phyloP scores from a whole-genome alignment of 2,329 filamentous ascomycete genomes.

The Grosmannia serpens region DNA sequence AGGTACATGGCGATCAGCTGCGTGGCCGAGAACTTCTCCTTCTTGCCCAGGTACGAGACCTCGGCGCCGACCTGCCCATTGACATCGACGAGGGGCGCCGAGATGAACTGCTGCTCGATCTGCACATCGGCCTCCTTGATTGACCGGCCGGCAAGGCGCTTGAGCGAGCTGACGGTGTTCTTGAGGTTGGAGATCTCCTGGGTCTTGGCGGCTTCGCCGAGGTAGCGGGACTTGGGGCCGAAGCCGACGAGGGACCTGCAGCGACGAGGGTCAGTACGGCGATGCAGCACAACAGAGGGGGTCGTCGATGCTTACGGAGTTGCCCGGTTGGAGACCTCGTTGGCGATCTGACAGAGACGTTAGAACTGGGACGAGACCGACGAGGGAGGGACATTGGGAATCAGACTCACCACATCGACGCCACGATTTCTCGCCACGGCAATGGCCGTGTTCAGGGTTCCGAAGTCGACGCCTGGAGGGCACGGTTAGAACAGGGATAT shows the following conservation, averaged over 20 bases:
- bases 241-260: conserved; percentile 84
- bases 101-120: conserved; percentile 85
- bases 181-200: conserved; percentile 99
- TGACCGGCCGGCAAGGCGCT: conserved; percentile 80
- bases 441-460: conserved; percentile 92
- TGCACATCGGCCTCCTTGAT: conserved; percentile 85
- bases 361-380: conserved; percentile 4
- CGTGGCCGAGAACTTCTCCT: conserved; percentile 87
- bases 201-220: conserved; percentile 93
- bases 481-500: conserved; percentile 3
- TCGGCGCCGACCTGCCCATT: conserved; percentile 92
- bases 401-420: conserved; percentile 84
- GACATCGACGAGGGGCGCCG: conserved; percentile 75
- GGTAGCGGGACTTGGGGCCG: conserved; percentile 82
- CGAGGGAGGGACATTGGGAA: conserved; percentile 1
- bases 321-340: conserved; percentile 96
- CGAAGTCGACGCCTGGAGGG: conserved; percentile 71
- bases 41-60: conserved; percentile 86
- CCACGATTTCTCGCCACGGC: conserved; percentile 96
- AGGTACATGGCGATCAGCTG: conserved; percentile 94
- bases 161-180: conserved; percentile 90
- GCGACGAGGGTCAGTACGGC: conserved; percentile 4
- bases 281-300: neutral
- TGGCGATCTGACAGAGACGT: conserved; percentile 61
- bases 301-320: conserved; percentile 74